Conservation (phyloP, 2,329 filamentous ascomycete species). For the Colletotrichum sp. region DNA sequence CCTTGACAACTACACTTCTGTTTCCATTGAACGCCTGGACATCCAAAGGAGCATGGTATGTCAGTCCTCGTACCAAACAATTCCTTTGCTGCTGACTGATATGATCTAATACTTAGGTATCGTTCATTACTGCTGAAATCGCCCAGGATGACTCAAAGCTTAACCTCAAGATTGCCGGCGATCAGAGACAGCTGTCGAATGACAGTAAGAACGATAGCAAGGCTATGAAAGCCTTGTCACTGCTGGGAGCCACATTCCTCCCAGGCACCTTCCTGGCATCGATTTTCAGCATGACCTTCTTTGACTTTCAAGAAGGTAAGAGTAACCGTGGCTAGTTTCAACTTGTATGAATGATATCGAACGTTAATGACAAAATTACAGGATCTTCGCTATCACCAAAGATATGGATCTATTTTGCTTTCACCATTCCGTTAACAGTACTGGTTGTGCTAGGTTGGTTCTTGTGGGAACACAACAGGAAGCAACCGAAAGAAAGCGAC, state of each 20-base stretch:
- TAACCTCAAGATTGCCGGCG: background rate
- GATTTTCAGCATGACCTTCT: background rate
- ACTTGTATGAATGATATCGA: rapidly evolving
- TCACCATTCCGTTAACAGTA: background rate
- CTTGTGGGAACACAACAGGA: background rate
- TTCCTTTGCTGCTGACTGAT: background rate
- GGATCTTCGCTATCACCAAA: background rate
- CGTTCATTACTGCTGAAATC: background rate
- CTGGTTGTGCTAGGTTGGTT: background rate
- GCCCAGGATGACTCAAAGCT: background rate
- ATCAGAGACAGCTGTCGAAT: background rate
- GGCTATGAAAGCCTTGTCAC: background rate
- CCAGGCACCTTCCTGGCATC: background rate
- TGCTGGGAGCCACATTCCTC: background rate
- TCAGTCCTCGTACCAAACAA: rapidly evolving
- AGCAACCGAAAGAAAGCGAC: background rate
- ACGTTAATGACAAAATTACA: rapidly evolving
- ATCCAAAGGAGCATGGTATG: background rate
- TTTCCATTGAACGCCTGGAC: background rate
- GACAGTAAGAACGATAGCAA: background rate
- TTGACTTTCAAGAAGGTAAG: background rate
- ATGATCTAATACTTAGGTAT: background rate
- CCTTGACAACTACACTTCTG: background rate
- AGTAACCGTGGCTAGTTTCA: background rate
- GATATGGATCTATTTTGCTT: background rate